These are phyloP conservation scores for Graphiopsis chlorocephala DNA, from an alignment of 2,329 filamentous ascomycete genomes.

Conservation along the genomic window DNA sequence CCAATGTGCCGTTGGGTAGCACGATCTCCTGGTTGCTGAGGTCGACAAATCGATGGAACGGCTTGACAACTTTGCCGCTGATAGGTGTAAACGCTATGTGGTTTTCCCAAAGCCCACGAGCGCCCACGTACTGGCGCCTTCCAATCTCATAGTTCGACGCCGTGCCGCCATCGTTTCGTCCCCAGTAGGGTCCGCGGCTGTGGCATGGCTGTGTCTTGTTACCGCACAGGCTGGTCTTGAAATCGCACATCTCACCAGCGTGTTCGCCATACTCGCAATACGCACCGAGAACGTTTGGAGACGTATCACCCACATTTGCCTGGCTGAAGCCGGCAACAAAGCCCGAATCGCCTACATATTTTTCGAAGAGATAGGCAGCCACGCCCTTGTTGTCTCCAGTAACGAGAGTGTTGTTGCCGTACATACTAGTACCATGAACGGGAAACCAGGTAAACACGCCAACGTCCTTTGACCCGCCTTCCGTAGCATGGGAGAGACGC, in stretches of 20 bases:
- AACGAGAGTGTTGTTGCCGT: constrained; percentile 86
- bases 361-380: constrained; percentile 80
- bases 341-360: constrained; percentile 54
- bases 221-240: constrained; percentile 81
- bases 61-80: constrained; percentile 65
- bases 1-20: constrained; percentile 68
- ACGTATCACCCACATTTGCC: constrained; percentile 85
- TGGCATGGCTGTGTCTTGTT: constrained; percentile 70
- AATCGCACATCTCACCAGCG: constrained; percentile 62
- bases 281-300: constrained; percentile 81
- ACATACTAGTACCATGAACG: constrained; percentile 85
- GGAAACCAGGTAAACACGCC: constrained; percentile 89
- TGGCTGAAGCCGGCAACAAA: constrained; percentile 94
- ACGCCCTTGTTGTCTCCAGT: constrained; percentile 97
- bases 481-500: constrained; percentile 63
- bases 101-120: constrained; percentile 57
- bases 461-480: constrained; percentile 70
- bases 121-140: constrained; percentile 65
- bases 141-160: constrained; percentile 76
- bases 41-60: constrained; percentile 82
- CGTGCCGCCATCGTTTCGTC: constrained; percentile 60
- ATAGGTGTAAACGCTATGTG: constrained; percentile 47
- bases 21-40: constrained; percentile 73
- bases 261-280: constrained; percentile 81
- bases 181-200: constrained; percentile 68